Base-by-base conservation (phyloP, 768 basidiomycete genomes). In the Rhizopogon salebrosus region DNA sequence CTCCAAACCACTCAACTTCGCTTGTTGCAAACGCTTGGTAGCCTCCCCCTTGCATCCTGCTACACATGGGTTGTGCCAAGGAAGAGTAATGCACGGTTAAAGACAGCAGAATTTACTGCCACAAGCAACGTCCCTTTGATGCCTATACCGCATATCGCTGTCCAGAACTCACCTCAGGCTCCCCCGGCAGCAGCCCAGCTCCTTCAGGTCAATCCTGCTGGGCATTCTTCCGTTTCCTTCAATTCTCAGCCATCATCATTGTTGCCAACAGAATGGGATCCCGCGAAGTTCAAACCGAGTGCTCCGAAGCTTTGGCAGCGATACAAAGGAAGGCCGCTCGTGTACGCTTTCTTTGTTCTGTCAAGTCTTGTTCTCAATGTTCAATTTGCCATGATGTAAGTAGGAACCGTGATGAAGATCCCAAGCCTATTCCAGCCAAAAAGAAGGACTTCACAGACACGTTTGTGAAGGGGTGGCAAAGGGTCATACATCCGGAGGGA, bases 401-500 rank as follows among this genome's bases (percentile, higher is more conserved):
- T 8, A 45, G 29, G 14, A 46, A n/a, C n/a, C n/a, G 43, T 16
- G 4, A 31, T 2, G 31, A 0, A 1, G 11, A 14, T 1, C 0
- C 29, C 13, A 14, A 16, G 4, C 20, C 43, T 31, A 46, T 46
- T 20, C 43, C 29, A 31, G 43, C 43, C 43, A 46, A 22, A 31
- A 46, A 46, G 43, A 46, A 31, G 20, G 20, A 46, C 16, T 46
- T 46, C 14, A 22, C 18, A 9, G 29, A 22, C 31, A 16, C 0
- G 2, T 18, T 8, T 16, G 20, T 46, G 2, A 22, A 27, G 3
- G 41, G 42, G 11, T 52, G 51, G 51, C 13, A 46, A 26, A n/a
- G 23, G 3, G 13, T 34, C 35, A 22, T 52, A n/a, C 51, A 52
- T 48, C 45, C 51, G 6, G 51, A 52, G 16, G 51, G 51, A 52